Evolutionary conservation across 2,329 filamentous ascomycete species (phyloP).

Genomic region (Aspergillus amoenus): DNA sequence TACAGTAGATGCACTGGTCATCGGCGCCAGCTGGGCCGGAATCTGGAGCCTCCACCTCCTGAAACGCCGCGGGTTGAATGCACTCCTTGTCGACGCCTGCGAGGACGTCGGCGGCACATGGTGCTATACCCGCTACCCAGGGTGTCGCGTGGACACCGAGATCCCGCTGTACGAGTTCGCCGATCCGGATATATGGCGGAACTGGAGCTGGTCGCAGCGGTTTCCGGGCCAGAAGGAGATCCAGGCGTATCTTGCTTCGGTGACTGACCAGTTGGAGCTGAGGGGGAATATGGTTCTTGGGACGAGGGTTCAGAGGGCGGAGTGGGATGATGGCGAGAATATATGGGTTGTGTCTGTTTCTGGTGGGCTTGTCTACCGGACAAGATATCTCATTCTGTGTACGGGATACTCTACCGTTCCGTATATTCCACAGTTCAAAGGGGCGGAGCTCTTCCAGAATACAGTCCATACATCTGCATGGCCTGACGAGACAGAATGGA

Average conservation of each 20-base stretch:
- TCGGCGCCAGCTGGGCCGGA: background rate
- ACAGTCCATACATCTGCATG: background rate
- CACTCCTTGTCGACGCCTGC: background rate
- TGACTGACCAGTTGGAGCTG: background rate
- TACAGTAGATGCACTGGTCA: background rate
- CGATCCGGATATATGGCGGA: background rate
- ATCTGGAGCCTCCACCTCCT: background rate
- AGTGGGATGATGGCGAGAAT: background rate
- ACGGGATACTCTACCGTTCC: background rate
- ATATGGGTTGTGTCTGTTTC: background rate
- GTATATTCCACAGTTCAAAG: background rate
- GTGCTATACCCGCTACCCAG: slow-evolving; percentile 1
- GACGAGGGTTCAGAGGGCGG: background rate
- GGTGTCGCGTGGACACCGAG: background rate
- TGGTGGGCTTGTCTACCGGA: background rate
- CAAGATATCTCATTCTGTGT: background rate
- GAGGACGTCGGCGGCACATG: background rate
- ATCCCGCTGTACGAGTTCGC: slow-evolving; percentile 2
- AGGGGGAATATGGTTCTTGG: background rate
- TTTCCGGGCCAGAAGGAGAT: background rate
- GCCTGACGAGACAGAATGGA: background rate
- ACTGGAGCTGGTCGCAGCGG: background rate
- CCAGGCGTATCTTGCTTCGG: background rate
- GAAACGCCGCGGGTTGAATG: background rate
- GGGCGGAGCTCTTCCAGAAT: background rate